phyloP scores from a whole-genome alignment of 2,329 filamentous ascomycete species.

The Fusarium albosuccineum region DNA sequence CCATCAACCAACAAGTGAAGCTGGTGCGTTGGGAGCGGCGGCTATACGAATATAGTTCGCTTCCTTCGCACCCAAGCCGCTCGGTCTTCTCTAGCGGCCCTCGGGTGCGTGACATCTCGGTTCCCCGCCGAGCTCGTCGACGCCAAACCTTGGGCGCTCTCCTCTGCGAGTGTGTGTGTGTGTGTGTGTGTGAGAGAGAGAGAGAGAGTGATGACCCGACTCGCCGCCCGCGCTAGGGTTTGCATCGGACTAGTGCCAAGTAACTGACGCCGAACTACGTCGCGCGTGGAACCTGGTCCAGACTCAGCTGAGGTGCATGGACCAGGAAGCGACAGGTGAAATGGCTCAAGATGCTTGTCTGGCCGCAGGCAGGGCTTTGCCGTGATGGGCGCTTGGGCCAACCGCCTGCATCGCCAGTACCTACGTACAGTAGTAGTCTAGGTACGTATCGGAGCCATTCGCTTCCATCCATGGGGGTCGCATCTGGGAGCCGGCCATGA shows the following conservation, averaged over 20 bases:
- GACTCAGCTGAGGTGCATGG: slow-evolving; percentile 46
- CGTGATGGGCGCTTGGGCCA: slow-evolving; percentile 25
- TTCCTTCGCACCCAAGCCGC: slow-evolving; percentile 12
- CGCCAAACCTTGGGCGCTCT: slow-evolving; percentile 29
- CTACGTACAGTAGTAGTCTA: too few relatives aligned
- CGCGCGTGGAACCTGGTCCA: slow-evolving; percentile 34
- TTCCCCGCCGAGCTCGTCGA: slow-evolving; percentile 14
- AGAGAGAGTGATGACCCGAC: background rate
- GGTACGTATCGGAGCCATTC: slow-evolving; percentile 11
- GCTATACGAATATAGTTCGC: slow-evolving; percentile 9
- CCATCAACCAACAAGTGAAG: slow-evolving; percentile 1
- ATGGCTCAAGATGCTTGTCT: slow-evolving; percentile 34
- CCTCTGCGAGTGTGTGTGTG: slow-evolving; percentile 4
- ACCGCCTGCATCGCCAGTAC: slow-evolving; percentile 21
- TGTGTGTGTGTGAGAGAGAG: too few relatives aligned
- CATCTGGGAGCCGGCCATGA: slow-evolving; percentile 22
- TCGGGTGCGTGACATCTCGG: slow-evolving; percentile 1
- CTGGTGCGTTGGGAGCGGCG: slow-evolving; percentile 2
- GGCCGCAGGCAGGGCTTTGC: slow-evolving; percentile 6
- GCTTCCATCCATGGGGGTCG: slow-evolving; percentile 15
- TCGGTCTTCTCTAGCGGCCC: background rate
- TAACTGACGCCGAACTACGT: slow-evolving; percentile 29
- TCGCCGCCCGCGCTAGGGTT: slow-evolving; percentile 27
- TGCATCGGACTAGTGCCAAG: slow-evolving; percentile 29
- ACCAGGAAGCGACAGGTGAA: slow-evolving; percentile 33